Evolutionary conservation across 371 early-diverging fungal genomes (phyloP), one percentile per base, ranked within the genome.

Genomic region (Rhizopus stolonifer): DNA sequence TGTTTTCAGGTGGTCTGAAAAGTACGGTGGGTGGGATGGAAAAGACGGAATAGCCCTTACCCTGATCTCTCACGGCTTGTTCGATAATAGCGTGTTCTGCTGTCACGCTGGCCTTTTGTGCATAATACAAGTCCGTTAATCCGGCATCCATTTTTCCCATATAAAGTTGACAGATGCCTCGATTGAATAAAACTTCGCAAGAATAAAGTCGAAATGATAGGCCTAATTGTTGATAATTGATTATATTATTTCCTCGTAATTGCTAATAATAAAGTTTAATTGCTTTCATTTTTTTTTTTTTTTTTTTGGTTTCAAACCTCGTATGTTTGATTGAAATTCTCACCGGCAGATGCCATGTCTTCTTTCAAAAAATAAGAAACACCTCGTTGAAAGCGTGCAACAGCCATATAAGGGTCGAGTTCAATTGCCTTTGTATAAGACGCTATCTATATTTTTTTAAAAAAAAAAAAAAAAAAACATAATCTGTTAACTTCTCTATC

Each of bases 171-270:
- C 91, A 90, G 15, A 96, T 81, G 0, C 89, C 95, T 18, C 93
- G 85, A 62, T 96, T 96, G 74, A 92, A 95, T 46, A 89, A 59
- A 22, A 93, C 88, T 68, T 96, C 92, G 65, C 91, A 93, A 13
- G 89, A 71, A 66, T 88, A 91, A 22, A 96, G 83, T 67, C 89
- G 87, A 74, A 85, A 93, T 45, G 86, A 78, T 32, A 96, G 80
- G 3, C 96, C 97, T 40, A 98, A 76, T 66, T 98, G 97, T 47
- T 85, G 86, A 69, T 98, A 98, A 74, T 98, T 95, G 61, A 96
- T 95, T 38, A 86, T 80, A 58, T 83, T 74, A 69, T 93, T 94
- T 32, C 92, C 91, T 29, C 98, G 87, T 40, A 98, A 72, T 72
- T 83, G 85, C 86, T 65, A 36, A 36, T 4, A 8, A 36, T 36